These are phyloP conservation scores for Elaphomyces granulatus DNA, from an alignment of 495 filamentous ascomycete species.

Conservation along the genomic window DNA sequence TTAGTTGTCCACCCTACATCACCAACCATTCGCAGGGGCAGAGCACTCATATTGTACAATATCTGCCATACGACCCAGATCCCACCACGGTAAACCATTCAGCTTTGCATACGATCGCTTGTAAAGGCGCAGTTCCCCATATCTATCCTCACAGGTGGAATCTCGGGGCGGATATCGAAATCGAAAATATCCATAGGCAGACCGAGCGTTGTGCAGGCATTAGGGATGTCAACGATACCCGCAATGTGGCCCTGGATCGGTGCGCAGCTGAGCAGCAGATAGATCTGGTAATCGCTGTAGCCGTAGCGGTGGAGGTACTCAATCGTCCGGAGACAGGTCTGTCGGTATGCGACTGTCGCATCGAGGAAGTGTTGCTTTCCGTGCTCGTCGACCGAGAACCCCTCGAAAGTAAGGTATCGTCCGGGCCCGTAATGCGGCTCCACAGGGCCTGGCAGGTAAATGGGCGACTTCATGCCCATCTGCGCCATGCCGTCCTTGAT, in stretches of 20 bases:
- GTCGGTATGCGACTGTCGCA: slow-evolving; percentile 81
- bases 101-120: no score
- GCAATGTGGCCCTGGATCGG: slow-evolving; percentile 87
- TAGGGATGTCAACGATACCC: slow-evolving; percentile 81
- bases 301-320: slow-evolving; percentile 81
- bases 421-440: slow-evolving; percentile 85
- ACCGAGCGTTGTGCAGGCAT: slow-evolving; percentile 79
- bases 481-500: slow-evolving; percentile 71
- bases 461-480: slow-evolving; percentile 69
- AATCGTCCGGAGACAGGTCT: slow-evolving; percentile 68
- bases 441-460: slow-evolving; percentile 82
- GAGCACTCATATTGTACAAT: no score
- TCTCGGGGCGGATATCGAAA: slow-evolving; percentile 72
- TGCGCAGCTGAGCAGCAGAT: slow-evolving; percentile 76
- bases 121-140: no score
- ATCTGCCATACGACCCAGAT: no score
- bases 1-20: no score
- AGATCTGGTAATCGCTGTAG: slow-evolving; percentile 69
- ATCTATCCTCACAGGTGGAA: slow-evolving; percentile 47
- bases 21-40: no score
- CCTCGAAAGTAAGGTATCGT: slow-evolving; percentile 82
- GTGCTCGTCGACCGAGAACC: slow-evolving; percentile 81
- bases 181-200: slow-evolving; percentile 94
- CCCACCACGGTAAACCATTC: no score
- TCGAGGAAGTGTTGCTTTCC: slow-evolving; percentile 93